phyloP scores from a whole-genome alignment of 768 basidiomycete species.

The Phaffia australis region DNA sequence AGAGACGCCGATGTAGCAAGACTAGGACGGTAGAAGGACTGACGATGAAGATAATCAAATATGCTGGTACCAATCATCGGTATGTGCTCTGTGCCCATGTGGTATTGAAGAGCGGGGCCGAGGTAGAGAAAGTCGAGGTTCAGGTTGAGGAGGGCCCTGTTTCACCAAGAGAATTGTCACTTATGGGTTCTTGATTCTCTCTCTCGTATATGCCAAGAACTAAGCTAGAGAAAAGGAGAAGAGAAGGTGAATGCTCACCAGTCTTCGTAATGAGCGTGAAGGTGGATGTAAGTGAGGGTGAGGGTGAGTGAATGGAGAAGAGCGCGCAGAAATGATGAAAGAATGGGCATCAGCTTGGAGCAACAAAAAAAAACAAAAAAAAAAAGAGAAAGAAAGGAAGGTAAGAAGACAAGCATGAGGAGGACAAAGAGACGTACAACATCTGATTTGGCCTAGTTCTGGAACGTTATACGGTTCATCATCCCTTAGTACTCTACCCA shows the following conservation, averaged over 20 bases:
- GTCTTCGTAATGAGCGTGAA: neutral
- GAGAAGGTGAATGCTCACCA: constrained; percentile 1
- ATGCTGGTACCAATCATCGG: constrained; percentile 59
- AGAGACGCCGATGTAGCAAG: neutral
- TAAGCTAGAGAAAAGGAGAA: neutral
- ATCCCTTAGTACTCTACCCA: neutral
- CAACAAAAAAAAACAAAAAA: too few relatives aligned
- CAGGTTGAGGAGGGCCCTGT: constrained; percentile 70
- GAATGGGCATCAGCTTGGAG: neutral
- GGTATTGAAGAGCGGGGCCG: constrained; percentile 63
- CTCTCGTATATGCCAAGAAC: neutral
- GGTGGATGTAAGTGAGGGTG: neutral
- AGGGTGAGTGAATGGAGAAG: neutral
- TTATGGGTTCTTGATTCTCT: too few relatives aligned
- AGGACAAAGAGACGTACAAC: constrained; percentile 8
- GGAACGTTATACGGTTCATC: constrained; percentile 9
- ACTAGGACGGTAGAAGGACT: neutral
- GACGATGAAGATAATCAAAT: constrained; percentile 61
- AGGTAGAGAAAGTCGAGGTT: constrained; percentile 69
- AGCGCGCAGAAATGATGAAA: neutral
- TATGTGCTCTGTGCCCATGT: constrained; percentile 62
- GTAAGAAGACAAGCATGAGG: neutral
- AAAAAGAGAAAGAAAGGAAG: neutral
- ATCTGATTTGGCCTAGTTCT: constrained; percentile 12
- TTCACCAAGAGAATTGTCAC: constrained; percentile 41